A percentile compares a stretch with the other conserved stretches of the same genome.
phyloP scores from a whole-genome alignment of 2,329 filamentous ascomycete genomes.

The Aspergillus pseudoglaucus region DNA sequence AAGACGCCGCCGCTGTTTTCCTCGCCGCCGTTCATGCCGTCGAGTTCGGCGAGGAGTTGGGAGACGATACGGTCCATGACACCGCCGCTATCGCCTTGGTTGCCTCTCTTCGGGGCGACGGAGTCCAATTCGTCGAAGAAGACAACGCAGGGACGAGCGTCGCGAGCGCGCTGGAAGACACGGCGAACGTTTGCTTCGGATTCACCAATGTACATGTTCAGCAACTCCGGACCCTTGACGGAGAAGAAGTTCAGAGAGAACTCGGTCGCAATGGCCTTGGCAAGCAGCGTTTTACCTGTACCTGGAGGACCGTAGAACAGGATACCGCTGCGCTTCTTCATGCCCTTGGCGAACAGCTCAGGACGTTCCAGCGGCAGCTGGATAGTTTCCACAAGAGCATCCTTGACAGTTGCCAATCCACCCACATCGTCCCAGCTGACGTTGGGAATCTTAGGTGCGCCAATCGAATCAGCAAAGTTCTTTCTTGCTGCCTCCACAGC shows the following conservation, averaged over 20 bases:
- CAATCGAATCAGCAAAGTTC: conserved; percentile 96
- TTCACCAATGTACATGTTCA: conserved; percentile 99
- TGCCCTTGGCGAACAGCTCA: conserved; percentile 90
- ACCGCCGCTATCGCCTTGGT: conserved; percentile 92
- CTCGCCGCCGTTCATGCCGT: conserved; percentile 93
- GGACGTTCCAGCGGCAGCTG: conserved; percentile 85
- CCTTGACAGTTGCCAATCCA: conserved; percentile 87
- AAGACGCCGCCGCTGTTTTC: conserved; percentile 78
- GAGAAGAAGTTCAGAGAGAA: conserved; percentile 99
- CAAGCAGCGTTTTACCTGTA: conserved; percentile 99
- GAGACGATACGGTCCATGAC: conserved; percentile 98
- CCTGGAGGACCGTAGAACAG: conserved; percentile 97
- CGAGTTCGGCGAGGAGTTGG: conserved; percentile 87
- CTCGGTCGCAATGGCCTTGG: conserved; percentile 98
- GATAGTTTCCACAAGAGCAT: conserved; percentile 94
- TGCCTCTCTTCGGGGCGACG: conserved; percentile 91
- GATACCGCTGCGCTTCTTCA: conserved; percentile 98
- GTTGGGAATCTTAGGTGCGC: conserved; percentile 95
- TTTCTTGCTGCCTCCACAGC: conserved; percentile 93
- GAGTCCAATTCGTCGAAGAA: conserved; percentile 98
- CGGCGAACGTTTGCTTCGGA: conserved; percentile 99
- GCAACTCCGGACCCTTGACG: conserved; percentile 93
- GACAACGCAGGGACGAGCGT: conserved; percentile 93
- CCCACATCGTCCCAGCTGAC: conserved; percentile 96
- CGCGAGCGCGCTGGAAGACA: conserved; percentile 98